Base-by-base conservation (phyloP, 2,329 filamentous ascomycete genomes). In the Magnaporthiopsis rhizophila region DNA sequence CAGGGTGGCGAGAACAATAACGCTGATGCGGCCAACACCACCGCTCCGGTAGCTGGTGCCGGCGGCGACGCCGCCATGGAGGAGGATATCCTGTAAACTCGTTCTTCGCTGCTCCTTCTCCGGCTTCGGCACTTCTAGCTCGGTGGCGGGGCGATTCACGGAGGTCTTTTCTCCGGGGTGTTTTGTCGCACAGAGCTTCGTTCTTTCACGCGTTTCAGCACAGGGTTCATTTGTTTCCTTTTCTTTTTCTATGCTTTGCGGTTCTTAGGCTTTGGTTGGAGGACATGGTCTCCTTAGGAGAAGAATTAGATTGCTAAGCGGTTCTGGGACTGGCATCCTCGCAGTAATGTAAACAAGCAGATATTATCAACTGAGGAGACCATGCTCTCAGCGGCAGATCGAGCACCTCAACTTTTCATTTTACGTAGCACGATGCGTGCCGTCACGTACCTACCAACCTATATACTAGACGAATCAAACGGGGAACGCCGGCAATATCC, bases 51-150 rank as follows among this genome's bases (percentile, higher is more conserved):
- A 8, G 68, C 69, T 32, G 64, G 69, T 36, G 68, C 63, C 18
- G 67, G 64, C 57, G 67, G 65, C 36, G 79, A 79, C 67, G 79
- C 82, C 65, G 71, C 78, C 64, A 89, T 89, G 86, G 86, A 87
- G 69, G 85, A 89, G 66, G 86, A 88, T 70, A 87, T 88, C 64
- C 77, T 83, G 74, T 79, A 73, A 72, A 64, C 56, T 15, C 32
- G 18, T 30, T 30, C 9, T 13, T 15, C 18, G 9, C 8, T 30
- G 15, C 36, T n/a, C 13, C 13, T n/a, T 53, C 56, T 5, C 26
- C 26, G 38, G 38, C 3, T 12, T 45, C 15, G 38, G 8, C 28
- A 36, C 45, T n/a, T n/a, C 6, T 53, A 21, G 1, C 3, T 18
- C 38, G 15, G 4, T 21, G 38, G 15, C 38, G 38, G 38, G 8